These are phyloP conservation scores for Magnolia kwangsiensis DNA, from an alignment of 164 flowering plant genomes.

Conservation along the genomic window DNA sequence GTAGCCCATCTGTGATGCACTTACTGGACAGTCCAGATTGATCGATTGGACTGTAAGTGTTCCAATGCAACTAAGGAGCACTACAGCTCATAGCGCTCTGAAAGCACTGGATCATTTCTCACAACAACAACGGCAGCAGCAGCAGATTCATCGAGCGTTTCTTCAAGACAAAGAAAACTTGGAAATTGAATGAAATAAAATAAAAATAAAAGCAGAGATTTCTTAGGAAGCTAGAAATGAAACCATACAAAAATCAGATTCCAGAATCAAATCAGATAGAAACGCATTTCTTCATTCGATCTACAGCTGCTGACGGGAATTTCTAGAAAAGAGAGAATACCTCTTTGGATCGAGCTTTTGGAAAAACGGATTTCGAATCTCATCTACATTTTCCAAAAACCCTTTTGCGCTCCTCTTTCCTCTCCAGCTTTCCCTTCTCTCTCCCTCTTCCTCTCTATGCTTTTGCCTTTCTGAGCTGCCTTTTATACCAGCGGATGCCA, in stretches of 20 bases:
- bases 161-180: too few relatives aligned
- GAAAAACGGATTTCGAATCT: conserved; percentile 1
- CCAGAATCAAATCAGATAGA: not conserved
- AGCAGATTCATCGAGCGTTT: too few relatives aligned
- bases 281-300: not conserved
- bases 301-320: not conserved
- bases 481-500: conserved; percentile 31
- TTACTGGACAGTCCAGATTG: too few relatives aligned
- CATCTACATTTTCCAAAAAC: conserved; percentile 3
- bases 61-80: too few relatives aligned
- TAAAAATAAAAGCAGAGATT: too few relatives aligned
- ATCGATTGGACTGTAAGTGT: too few relatives aligned
- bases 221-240: not conserved
- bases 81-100: too few relatives aligned
- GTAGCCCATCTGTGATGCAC: too few relatives aligned
- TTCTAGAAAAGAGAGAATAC: not conserved
- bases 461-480: conserved; percentile 2
- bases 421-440: not conserved
- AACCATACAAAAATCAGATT: not conserved
- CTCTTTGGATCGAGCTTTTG: not conserved
- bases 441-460: not conserved
- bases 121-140: too few relatives aligned
- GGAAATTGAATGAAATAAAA: too few relatives aligned
- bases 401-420: not conserved
- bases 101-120: too few relatives aligned